Evolutionary conservation across 257 asterid genomes (phyloP).

Genomic region (Solanum chilense): DNA sequence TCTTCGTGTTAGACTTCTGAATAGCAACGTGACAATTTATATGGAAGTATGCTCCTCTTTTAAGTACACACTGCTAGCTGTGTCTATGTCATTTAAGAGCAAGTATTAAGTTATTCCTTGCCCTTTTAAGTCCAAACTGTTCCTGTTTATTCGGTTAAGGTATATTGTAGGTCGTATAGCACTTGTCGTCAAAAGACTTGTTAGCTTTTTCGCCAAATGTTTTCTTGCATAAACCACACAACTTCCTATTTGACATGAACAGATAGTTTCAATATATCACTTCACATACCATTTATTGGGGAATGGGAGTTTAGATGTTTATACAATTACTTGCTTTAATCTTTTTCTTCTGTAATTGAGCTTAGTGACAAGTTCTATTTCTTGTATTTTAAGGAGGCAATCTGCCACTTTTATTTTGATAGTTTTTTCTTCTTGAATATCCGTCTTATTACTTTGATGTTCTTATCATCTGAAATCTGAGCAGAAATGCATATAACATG

Average conservation of each 20-base stretch:
- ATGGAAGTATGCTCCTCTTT: background rate
- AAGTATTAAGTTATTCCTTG: background rate
- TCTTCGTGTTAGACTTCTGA: background rate
- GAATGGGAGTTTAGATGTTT: background rate
- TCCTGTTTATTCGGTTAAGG: background rate
- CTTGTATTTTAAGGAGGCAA: background rate
- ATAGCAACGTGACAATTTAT: background rate
- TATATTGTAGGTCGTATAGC: background rate
- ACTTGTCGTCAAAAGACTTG: background rate
- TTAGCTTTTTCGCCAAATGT: background rate
- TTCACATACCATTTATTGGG: background rate
- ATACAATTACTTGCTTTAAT: background rate
- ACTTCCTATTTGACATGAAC: background rate
- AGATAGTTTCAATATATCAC: background rate
- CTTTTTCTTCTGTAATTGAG: background rate
- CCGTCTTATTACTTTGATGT: background rate
- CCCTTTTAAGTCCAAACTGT: background rate
- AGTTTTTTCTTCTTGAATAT: background rate
- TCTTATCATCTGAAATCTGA: background rate
- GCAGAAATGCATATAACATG: conserved; percentile 30
- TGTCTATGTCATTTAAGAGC: background rate
- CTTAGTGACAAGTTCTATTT: background rate
- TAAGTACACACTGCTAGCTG: background rate
- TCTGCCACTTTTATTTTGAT: background rate
- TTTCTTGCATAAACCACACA: background rate